A percentile compares a stretch with the other conserved stretches of the same genome.
phyloP scores from a whole-genome alignment of 139 green algal species.

The Closterium sp. region DNA sequence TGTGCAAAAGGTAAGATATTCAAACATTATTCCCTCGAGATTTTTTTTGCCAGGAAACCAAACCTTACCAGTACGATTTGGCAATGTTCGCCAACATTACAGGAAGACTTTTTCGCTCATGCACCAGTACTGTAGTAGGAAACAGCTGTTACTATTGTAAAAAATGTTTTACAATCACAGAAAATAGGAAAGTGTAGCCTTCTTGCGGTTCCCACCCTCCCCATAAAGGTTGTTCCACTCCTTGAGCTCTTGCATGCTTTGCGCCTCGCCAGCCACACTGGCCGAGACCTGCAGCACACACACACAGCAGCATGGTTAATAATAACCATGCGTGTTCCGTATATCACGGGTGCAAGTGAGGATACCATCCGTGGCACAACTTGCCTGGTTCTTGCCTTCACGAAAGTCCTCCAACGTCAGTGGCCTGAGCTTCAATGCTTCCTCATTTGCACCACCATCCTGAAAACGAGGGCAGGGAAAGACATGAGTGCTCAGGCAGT shows the following conservation, averaged over 20 bases:
- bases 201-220: constrained; percentile 65
- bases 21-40: too few relatives aligned
- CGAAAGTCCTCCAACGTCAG: constrained; percentile 66
- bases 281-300: constrained; percentile 54
- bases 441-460: not conserved
- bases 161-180: constrained; percentile 19
- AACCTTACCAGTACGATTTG: too few relatives aligned
- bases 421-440: constrained; percentile 43
- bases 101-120: too few relatives aligned
- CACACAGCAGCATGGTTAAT: too few relatives aligned
- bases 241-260: constrained; percentile 61
- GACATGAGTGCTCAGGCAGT: not conserved
- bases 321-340: too few relatives aligned
- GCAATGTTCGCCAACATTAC: too few relatives aligned
- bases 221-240: constrained; percentile 75
- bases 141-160: not conserved
- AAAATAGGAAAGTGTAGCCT: constrained; percentile 60
- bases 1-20: too few relatives aligned
- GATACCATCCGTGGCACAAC: too few relatives aligned
- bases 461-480: not conserved
- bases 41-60: too few relatives aligned
- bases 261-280: constrained; percentile 52
- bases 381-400: constrained; percentile 51
- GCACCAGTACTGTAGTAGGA: too few relatives aligned
- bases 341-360: too few relatives aligned